Conservation (phyloP, 139 green algal species). For the Edaphochlamys debaryana region DNA sequence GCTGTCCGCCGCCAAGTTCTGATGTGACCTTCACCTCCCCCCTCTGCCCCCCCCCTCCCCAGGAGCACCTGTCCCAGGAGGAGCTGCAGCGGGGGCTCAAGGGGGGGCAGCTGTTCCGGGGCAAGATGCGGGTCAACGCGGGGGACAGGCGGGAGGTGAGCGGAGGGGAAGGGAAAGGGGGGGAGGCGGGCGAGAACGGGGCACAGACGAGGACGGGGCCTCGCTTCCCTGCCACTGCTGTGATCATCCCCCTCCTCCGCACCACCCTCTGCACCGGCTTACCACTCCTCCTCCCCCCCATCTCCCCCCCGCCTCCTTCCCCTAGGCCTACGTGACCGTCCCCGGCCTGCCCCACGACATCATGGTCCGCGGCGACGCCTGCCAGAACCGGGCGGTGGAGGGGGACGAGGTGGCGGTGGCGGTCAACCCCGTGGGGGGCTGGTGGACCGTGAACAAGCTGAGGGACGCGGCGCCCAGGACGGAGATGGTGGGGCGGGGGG, state of each 20-base stretch:
- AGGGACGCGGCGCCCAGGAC: background rate
- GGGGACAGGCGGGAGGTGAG: background rate
- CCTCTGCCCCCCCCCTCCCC: background rate
- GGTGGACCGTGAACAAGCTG: slow-evolving; percentile 42
- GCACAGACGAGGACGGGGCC: too few species aligned
- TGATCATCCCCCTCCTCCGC: too few species aligned
- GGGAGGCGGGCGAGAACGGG: too few species aligned
- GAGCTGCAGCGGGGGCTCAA: slow-evolving; percentile 40
- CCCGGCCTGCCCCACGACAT: slow-evolving; percentile 74
- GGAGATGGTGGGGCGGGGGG: too few species aligned
- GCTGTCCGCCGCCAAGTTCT: too few species aligned
- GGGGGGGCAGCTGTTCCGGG: slow-evolving; percentile 35
- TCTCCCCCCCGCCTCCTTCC: background rate
- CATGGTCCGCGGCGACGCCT: slow-evolving; percentile 52
- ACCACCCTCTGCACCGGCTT: too few species aligned
- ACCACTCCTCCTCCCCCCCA: background rate
- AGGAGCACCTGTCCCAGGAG: slow-evolving; percentile 22
- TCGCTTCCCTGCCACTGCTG: too few species aligned
- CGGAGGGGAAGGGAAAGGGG: too few species aligned
- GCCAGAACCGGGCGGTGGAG: slow-evolving; percentile 74
- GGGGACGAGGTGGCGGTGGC: slow-evolving; percentile 86
- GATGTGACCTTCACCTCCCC: background rate
- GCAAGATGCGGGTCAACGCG: slow-evolving; percentile 24
- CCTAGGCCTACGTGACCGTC: slow-evolving; percentile 74
- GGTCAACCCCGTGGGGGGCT: slow-evolving; percentile 64